Evolutionary conservation across 495 filamentous ascomycete genomes (phyloP).

Genomic region (Talaromyces trachyspermus): DNA sequence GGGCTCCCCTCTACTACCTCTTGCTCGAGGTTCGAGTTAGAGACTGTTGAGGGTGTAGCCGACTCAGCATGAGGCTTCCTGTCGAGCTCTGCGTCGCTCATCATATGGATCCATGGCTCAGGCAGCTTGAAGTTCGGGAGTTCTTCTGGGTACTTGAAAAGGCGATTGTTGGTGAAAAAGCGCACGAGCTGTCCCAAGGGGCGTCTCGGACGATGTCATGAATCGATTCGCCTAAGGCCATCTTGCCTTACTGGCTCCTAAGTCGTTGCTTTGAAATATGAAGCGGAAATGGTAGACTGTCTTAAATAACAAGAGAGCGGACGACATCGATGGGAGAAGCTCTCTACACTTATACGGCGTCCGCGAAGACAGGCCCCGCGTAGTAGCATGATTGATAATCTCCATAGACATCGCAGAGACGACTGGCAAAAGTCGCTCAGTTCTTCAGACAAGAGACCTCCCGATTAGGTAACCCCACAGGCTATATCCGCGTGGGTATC

Average conservation of each 20-base stretch:
- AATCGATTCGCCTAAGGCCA: background rate
- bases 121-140: slow-evolving; percentile 3
- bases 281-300: background rate
- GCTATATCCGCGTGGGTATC: slow-evolving; percentile 3
- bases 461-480: background rate
- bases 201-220: slow-evolving; percentile 6
- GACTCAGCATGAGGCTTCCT: background rate
- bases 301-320: background rate
- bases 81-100: background rate
- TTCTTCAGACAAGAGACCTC: background rate
- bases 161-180: slow-evolving; percentile 3
- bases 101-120: slow-evolving; percentile 1
- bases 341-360: background rate
- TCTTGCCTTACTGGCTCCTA: background rate
- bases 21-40: background rate
- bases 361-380: background rate
- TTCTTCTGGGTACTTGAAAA: slow-evolving; percentile 8
- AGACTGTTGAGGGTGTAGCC: slow-evolving; percentile 1
- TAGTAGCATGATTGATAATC: background rate
- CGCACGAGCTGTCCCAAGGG: slow-evolving; percentile 4
- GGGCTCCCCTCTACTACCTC: background rate
- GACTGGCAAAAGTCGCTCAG: background rate
- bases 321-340: slow-evolving; percentile 1
- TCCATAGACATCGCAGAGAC: background rate
- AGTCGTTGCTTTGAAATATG: background rate